Evolutionary conservation across 1,284 basidiomycete species (phyloP).

Genomic region (Puccinia hordei): DNA sequence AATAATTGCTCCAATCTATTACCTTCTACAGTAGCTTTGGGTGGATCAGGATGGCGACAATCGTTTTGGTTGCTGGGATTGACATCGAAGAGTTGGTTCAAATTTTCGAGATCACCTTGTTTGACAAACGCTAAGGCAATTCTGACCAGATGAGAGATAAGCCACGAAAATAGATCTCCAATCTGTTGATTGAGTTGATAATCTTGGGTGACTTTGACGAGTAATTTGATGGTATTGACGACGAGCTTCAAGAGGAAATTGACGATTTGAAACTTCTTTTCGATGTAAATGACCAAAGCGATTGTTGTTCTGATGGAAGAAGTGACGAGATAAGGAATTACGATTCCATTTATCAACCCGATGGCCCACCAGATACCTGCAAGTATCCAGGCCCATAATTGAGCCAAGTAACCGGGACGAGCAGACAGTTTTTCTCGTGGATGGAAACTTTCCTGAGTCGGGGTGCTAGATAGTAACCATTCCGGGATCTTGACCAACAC

Average conservation of each 20-base stretch:
- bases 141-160: slow-evolving; percentile 28
- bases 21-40: background rate
- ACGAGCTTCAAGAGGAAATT: background rate
- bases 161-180: slow-evolving; percentile 19
- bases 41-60: background rate
- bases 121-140: slow-evolving; percentile 25
- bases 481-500: slow-evolving; percentile 37
- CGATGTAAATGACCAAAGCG: slow-evolving; percentile 11
- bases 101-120: background rate
- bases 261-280: slow-evolving; percentile 27
- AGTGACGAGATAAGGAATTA: slow-evolving; percentile 8
- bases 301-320: background rate
- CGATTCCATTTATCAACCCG: background rate
- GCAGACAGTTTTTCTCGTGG: background rate
- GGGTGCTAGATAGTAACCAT: background rate
- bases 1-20: background rate
- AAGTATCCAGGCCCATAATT: background rate
- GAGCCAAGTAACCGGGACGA: background rate
- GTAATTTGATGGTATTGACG: slow-evolving; percentile 3
- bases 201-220: slow-evolving; percentile 23
- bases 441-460: background rate
- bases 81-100: slow-evolving; percentile 6
- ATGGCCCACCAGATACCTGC: background rate
- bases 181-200: slow-evolving; percentile 20
- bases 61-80: background rate